Conservation (phyloP, 768 basidiomycete species). For the Kwoniella botswanensis region DNA sequence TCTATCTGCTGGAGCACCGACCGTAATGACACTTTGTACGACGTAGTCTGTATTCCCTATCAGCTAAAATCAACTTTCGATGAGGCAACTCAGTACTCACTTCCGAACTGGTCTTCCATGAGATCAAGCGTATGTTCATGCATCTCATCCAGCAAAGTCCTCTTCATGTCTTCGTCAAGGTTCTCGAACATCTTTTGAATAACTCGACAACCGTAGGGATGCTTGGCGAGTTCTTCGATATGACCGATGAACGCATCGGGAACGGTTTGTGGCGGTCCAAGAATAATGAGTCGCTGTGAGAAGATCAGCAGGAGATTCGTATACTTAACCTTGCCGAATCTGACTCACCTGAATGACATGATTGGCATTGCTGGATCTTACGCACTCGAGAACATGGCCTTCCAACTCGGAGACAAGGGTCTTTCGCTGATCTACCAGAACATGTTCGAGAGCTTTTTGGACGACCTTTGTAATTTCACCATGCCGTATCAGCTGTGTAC, state of each 20-base stretch:
- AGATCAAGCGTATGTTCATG: slow-evolving; percentile 71
- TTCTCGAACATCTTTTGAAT: slow-evolving; percentile 91
- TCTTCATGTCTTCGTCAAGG: slow-evolving; percentile 70
- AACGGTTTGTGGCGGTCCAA: slow-evolving; percentile 76
- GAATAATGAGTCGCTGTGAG: slow-evolving; percentile 78
- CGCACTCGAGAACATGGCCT: slow-evolving; percentile 77
- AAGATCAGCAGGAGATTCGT: not conserved
- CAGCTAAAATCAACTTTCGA: not conserved
- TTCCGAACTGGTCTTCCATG: slow-evolving; percentile 88
- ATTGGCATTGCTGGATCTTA: slow-evolving; percentile 90
- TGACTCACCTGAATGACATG: slow-evolving; percentile 68
- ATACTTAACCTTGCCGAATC: not conserved
- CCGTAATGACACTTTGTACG: slow-evolving; percentile 87
- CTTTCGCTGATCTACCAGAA: slow-evolving; percentile 77
- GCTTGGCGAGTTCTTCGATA: slow-evolving; percentile 79
- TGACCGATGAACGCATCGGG: slow-evolving; percentile 71
- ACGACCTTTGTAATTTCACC: slow-evolving; percentile 18
- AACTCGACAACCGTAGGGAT: slow-evolving; percentile 93
- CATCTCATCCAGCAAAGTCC: slow-evolving; percentile 79
- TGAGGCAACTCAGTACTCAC: slow-evolving; percentile 24
- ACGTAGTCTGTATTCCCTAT: slow-evolving; percentile 69
- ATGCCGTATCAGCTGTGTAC: not conserved
- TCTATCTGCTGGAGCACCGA: slow-evolving; percentile 74
- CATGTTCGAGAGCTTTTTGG: slow-evolving; percentile 77
- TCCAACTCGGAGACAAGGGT: slow-evolving; percentile 78